Evolutionary conservation across 495 filamentous ascomycete genomes (phyloP).

Genomic region (Xylaria grammica): DNA sequence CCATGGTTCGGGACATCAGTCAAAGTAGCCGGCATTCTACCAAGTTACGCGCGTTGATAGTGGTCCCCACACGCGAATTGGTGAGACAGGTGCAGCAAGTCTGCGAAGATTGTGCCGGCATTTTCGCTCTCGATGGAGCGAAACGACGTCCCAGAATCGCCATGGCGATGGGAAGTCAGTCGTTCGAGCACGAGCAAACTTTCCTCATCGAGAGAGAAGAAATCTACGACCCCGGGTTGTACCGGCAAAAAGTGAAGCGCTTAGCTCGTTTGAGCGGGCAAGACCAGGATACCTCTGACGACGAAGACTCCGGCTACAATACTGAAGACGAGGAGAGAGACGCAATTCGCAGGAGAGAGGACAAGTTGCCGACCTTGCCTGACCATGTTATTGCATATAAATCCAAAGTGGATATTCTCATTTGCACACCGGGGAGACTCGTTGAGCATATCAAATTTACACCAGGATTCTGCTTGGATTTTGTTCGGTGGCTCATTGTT

Average conservation of each 20-base stretch:
- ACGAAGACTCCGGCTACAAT: slow-evolving; percentile 31
- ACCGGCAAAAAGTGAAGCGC: slow-evolving; percentile 33
- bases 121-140: slow-evolving; percentile 52
- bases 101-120: slow-evolving; percentile 66
- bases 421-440: slow-evolving; percentile 89
- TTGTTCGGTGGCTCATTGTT: slow-evolving; percentile 84
- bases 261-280: slow-evolving; percentile 1
- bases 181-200: slow-evolving; percentile 75
- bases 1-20: slow-evolving; percentile 76
- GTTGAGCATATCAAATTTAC: slow-evolving; percentile 90
- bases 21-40: slow-evolving; percentile 54
- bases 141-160: slow-evolving; percentile 72
- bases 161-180: slow-evolving; percentile 78
- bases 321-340: slow-evolving; percentile 38
- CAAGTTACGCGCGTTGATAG: slow-evolving; percentile 74
- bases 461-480: slow-evolving; percentile 73
- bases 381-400: slow-evolving; percentile 65
- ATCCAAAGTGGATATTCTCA: slow-evolving; percentile 84
- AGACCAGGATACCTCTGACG: slow-evolving; percentile 20
- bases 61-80: slow-evolving; percentile 89
- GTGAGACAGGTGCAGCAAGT: slow-evolving; percentile 80
- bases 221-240: slow-evolving; percentile 44
- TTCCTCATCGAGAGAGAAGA: slow-evolving; percentile 66
- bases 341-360: slow-evolving; percentile 34
- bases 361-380: slow-evolving; percentile 49